These are phyloP conservation scores for Pezicula neosporulosa DNA, from an alignment of 2,329 filamentous ascomycete species.

Conservation along the genomic window DNA sequence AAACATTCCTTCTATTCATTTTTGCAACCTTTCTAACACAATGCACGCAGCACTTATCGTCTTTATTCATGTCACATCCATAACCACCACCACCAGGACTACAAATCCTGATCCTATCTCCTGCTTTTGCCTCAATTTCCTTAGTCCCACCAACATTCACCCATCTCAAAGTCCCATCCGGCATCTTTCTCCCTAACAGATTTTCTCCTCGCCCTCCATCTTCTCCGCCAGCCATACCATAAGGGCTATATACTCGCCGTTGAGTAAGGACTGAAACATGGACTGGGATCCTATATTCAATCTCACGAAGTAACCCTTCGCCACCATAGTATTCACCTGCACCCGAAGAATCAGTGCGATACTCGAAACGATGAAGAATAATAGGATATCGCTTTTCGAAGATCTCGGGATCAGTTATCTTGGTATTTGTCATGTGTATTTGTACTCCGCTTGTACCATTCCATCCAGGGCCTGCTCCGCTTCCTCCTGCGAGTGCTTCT, in stretches of 20 bases:
- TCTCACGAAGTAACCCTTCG: constrained; percentile 18
- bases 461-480: constrained; percentile 18
- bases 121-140: constrained; percentile 13
- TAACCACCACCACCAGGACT: constrained; percentile 21
- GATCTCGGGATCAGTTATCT: constrained; percentile 20
- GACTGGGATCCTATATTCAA: constrained; percentile 9
- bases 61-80: not conserved
- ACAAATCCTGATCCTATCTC: constrained; percentile 17
- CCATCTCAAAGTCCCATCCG: constrained; percentile 35
- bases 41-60: not conserved
- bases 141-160: constrained; percentile 20
- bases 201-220: constrained; percentile 76
- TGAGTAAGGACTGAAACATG: constrained; percentile 45
- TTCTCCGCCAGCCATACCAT: constrained; percentile 77
- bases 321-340: constrained; percentile 14
- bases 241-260: constrained; percentile 69
- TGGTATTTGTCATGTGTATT: constrained; percentile 20
- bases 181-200: constrained; percentile 66
- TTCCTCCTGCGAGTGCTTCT: constrained; percentile 22
- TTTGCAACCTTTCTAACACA: not conserved
- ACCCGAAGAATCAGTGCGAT: constrained; percentile 18
- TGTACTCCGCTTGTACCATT: constrained; percentile 17
- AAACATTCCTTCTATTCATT: not conserved
- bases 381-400: constrained; percentile 22
- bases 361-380: constrained; percentile 17